Base-by-base conservation (phyloP, 2,329 filamentous ascomycete species). In the Celoporthe dispersa region DNA sequence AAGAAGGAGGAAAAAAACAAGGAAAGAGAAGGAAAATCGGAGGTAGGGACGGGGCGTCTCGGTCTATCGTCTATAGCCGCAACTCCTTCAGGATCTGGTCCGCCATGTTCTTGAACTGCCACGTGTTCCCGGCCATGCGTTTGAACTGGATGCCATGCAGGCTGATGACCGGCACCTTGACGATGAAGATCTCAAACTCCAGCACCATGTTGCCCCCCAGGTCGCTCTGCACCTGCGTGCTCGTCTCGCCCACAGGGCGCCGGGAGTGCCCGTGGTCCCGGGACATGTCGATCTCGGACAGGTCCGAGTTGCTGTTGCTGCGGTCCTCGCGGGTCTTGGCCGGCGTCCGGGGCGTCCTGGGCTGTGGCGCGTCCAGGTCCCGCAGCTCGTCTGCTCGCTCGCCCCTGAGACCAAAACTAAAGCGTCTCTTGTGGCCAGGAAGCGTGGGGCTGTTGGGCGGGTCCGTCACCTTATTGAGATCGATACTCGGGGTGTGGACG, bases 101-200 rank as follows among this genome's bases (percentile, higher is more conserved):
- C 48, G 96, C 96, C 94, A 98, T 97, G 77, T 93, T 95, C 84
- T 98, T 97, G 83, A 97, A 99, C 80, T 98, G 94, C 94, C 95
- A 98, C 70, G 96, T 98, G 71, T 97, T 95, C 48, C 96, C 95
- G 69, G 93, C 89, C 75, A 98, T 91, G 78, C 96, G 94, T 86
- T 99, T 99, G 84, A 99, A 99, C 80, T 98, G 96, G 72, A 99
- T 94, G 64, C 96, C 96, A 78, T 99, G 95, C 69, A 99, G 83
- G 57, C 92, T 94, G 71, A 99, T 89, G 66, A 99, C 84, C 16
- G 96, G 96, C 35, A 99, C 94, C 82, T 99, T 99, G 79, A 99
- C 96, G 75, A 99, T 96, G 75, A 98, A 90, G 73, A 98, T 97
- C 79, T 99, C 96, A 78, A 98, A 99, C 73, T 93, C 90, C 66